Evolutionary conservation across 805 yeast genomes (phyloP).

Genomic region (Candida fluviatilis): DNA sequence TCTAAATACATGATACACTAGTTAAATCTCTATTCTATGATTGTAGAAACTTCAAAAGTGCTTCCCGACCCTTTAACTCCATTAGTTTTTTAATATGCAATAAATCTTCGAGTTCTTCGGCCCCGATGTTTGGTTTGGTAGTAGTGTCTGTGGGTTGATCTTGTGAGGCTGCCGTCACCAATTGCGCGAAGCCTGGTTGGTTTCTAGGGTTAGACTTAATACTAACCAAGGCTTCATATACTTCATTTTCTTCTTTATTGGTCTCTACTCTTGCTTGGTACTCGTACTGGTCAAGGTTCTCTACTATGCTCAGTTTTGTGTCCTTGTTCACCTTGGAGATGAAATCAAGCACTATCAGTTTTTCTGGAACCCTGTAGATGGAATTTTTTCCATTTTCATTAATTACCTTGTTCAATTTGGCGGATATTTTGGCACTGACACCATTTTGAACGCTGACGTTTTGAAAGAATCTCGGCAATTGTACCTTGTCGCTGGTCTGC

Average conservation of each 20-base stretch:
- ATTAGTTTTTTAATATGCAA: slow-evolving; percentile 56
- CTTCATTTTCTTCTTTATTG: slow-evolving; percentile 14
- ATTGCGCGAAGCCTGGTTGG: slow-evolving; percentile 42
- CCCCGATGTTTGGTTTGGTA: not conserved
- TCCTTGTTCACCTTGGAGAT: slow-evolving; percentile 43
- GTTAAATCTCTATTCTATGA: slow-evolving; percentile 7
- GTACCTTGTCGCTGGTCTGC: no score
- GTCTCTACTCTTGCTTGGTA: slow-evolving; percentile 12
- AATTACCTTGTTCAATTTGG: slow-evolving; percentile 14
- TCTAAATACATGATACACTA: not conserved
- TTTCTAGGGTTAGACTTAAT: slow-evolving; percentile 28
- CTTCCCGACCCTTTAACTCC: slow-evolving; percentile 65
- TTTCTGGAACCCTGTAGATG: slow-evolving; percentile 64
- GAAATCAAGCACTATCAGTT: slow-evolving; percentile 66
- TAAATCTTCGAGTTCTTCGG: slow-evolving; percentile 48
- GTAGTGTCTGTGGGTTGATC: not conserved
- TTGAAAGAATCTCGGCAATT: slow-evolving; percentile 28
- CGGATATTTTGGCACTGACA: slow-evolving; percentile 17
- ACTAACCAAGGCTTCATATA: slow-evolving; percentile 23
- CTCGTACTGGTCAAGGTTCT: slow-evolving; percentile 23
- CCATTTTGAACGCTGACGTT: slow-evolving; percentile 16
- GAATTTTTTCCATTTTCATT: slow-evolving; percentile 27
- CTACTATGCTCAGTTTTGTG: slow-evolving; percentile 21
- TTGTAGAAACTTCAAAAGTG: slow-evolving; percentile 55
- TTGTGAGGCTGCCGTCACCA: slow-evolving; percentile 40